Evolutionary conservation across 306 rosid genomes (phyloP), one percentile per base, ranked within the genome.

Genomic region (Acacia confusa): DNA sequence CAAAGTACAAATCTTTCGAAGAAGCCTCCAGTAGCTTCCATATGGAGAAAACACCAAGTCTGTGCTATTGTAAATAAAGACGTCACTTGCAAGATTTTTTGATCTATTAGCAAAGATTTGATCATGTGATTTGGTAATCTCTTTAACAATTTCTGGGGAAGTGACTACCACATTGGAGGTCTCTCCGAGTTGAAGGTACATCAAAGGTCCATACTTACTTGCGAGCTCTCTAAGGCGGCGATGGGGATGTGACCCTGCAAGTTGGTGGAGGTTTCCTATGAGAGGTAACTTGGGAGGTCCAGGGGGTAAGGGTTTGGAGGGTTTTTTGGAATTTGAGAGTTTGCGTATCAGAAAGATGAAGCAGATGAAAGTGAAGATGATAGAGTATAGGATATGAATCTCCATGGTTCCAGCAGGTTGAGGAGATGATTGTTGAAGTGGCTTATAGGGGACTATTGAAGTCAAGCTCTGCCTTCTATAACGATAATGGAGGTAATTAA

Each of bases 191-290:
- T 48, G 70, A 1, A 84, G 66, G 16, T 76, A 81, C 34, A 80
- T 47, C 0, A 84, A 5, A 2, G 74, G 75, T 1, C 87, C 87
- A 72, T 84, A 28, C 22, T 76, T 80, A 27, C 32, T 50, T 53
- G 82, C 81, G 55, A 84, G 66, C 24, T 32, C 70, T 30, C 70
- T 65, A 4, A 65, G 9, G 7, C 43, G 6, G 1, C 3, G 43
- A 32, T 65, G 70, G 7, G 70, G 43, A 0, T 32, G 43, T 15
- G 70, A 15, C 9, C 70, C 75, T 57, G 64, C 41, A 79, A 63
- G 2, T 2, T 63, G 68, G 13, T 57, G 83, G 3, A 80, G 24
- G 66, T 80, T 72, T 3, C 83, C 83, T 41, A 73, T n/a, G 16
- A 72, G 20, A 9, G 83, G 78, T 14, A 72, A 66, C 20, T 61